These are phyloP conservation scores for Naganishia sp. DNA, from an alignment of 1,284 basidiomycete genomes.

Conservation along the genomic window DNA sequence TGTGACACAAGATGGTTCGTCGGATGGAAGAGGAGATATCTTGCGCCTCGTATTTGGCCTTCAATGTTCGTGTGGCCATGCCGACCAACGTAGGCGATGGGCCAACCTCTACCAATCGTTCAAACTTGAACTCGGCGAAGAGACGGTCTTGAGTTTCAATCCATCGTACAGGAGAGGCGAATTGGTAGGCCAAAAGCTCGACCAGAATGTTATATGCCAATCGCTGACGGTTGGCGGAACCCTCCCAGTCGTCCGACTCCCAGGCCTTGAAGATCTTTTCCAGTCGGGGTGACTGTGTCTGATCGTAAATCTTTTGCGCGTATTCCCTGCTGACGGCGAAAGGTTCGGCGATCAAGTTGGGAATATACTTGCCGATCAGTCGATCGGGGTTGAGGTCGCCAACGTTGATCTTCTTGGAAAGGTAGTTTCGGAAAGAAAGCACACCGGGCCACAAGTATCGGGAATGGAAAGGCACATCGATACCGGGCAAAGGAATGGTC, in stretches of 20 bases:
- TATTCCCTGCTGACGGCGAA: conserved; percentile 89
- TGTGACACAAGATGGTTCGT: conserved; percentile 84
- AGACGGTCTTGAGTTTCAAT: conserved; percentile 97
- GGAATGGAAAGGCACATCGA: conserved; percentile 98
- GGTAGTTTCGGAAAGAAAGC: conserved; percentile 71
- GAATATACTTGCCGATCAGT: conserved; percentile 91
- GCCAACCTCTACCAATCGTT: conserved; percentile 92
- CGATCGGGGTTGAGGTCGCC: conserved; percentile 87
- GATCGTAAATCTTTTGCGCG: conserved; percentile 90
- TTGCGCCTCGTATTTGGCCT: conserved; percentile 89
- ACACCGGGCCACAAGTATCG: conserved; percentile 98
- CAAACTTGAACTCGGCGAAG: conserved; percentile 85
- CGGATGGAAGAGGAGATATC: conserved; percentile 82
- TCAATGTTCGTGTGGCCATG: conserved; percentile 92
- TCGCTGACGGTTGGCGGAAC: conserved; percentile 78
- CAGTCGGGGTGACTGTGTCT: conserved; percentile 88
- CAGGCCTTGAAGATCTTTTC: conserved; percentile 90
- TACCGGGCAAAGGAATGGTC: conserved; percentile 92
- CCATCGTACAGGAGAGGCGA: conserved; percentile 91
- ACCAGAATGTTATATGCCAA: conserved; percentile 94
- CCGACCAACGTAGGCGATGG: conserved; percentile 92
- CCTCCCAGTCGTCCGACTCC: conserved; percentile 88
- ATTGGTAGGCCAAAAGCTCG: conserved; percentile 92
- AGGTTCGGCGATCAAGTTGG: conserved; percentile 92
- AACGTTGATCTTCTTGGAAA: conserved; percentile 96